Evolutionary conservation across 1,284 basidiomycete species (phyloP).

Genomic region (Boletellus deceptivus): DNA sequence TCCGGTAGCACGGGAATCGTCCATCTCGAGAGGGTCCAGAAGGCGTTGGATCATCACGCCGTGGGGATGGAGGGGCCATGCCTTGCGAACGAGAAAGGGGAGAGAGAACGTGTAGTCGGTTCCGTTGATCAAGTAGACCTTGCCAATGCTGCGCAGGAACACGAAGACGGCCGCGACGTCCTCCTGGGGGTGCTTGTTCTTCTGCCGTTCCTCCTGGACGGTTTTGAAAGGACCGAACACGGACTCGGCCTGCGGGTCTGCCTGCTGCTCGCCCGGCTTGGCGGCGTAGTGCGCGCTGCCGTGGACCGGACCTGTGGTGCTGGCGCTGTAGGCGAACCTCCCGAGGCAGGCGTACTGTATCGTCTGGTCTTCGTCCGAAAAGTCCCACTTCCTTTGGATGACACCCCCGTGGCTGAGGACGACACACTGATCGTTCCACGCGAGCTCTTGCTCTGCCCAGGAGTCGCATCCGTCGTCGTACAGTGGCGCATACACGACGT

Average conservation of each 20-base stretch:
- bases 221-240: conserved; percentile 63
- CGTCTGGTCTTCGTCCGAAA: conserved; percentile 64
- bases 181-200: conserved; percentile 30
- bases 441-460: conserved; percentile 51
- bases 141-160: conserved; percentile 73
- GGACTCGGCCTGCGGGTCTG: conserved; percentile 34
- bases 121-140: conserved; percentile 74
- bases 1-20: conserved; percentile 61
- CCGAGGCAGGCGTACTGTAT: conserved; percentile 79
- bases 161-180: conserved; percentile 67
- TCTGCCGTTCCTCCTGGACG: conserved; percentile 29
- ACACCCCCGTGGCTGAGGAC: conserved; percentile 70
- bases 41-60: conserved; percentile 80
- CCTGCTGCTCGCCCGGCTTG: conserved; percentile 26
- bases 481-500: conserved; percentile 38
- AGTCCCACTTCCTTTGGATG: conserved; percentile 73
- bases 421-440: conserved; percentile 70
- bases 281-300: conserved; percentile 40
- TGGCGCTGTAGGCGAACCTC: conserved; percentile 55
- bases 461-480: conserved; percentile 36
- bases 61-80: conserved; percentile 75
- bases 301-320: conserved; percentile 35
- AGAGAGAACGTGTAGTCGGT: conserved; percentile 76
- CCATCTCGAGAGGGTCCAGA: conserved; percentile 61
- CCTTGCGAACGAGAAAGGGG: conserved; percentile 75